phyloP scores from a whole-genome alignment of 2,329 filamentous ascomycete genomes.

The Phaeosphaeriaceae sp. region DNA sequence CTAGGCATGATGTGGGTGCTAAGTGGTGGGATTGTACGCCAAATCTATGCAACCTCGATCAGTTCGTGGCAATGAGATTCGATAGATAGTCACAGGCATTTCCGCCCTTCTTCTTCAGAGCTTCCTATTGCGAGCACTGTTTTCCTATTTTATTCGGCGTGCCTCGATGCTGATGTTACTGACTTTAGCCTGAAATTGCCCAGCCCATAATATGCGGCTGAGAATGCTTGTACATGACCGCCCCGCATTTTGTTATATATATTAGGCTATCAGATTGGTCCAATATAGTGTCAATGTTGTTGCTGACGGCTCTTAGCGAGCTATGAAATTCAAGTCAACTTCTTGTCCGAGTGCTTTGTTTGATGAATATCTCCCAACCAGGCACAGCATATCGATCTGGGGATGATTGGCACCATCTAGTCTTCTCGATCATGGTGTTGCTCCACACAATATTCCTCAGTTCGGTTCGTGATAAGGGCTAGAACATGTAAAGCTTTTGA shows the following conservation, averaged over 20 bases:
- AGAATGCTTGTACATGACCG: conserved; percentile 2
- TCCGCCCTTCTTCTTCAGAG: no score
- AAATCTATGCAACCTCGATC: no score
- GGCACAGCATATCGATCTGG: not conserved
- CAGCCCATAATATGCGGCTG: conserved; percentile 9
- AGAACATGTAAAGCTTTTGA: not conserved
- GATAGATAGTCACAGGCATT: no score
- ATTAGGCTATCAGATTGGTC: not conserved
- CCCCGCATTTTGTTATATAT: not conserved
- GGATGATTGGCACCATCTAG: not conserved
- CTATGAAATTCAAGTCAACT: not conserved
- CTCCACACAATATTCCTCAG: not conserved
- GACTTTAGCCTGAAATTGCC: conserved; percentile 10
- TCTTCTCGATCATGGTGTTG: not conserved
- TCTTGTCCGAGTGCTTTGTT: no score
- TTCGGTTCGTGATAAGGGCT: not conserved
- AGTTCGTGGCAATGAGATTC: no score
- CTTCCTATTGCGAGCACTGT: no score
- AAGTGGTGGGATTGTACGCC: no score
- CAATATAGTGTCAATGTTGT: not conserved
- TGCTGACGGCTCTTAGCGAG: not conserved
- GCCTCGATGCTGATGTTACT: not conserved
- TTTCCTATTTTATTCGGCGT: not conserved
- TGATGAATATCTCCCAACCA: no score
- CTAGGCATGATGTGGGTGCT: no score